These are phyloP conservation scores for Umbelopsis vinacea DNA, from an alignment of 192 early-diverging fungal species.

Conservation along the genomic window DNA sequence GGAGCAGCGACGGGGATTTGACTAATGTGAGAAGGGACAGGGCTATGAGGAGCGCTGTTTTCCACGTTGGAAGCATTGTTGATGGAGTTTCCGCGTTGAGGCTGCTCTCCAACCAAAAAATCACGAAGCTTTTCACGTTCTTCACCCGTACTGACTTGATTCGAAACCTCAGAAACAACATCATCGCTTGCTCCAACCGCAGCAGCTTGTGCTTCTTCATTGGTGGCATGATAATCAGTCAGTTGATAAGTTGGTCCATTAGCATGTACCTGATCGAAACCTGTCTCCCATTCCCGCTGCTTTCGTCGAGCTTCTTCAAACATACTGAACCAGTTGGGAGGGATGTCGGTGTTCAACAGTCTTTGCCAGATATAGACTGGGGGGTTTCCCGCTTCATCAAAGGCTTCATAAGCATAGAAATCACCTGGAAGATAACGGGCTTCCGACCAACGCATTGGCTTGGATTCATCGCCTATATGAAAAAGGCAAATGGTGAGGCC, in stretches of 20 bases:
- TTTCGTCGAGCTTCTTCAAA: conserved; percentile 43
- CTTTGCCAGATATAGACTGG: conserved; percentile 42
- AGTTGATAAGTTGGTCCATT: conserved; percentile 5
- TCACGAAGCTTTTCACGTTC: conserved; percentile 9
- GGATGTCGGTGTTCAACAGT: conserved; percentile 31
- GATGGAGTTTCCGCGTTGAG: not conserved
- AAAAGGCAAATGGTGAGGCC: not conserved
- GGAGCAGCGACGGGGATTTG: conserved; percentile 13
- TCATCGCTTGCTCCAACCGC: not conserved
- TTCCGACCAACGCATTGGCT: conserved; percentile 45
- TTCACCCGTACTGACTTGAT: conserved; percentile 7
- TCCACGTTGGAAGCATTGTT: conserved; percentile 8
- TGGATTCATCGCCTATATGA: conserved; percentile 30
- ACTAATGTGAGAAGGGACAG: conserved; percentile 14
- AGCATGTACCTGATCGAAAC: conserved; percentile 21
- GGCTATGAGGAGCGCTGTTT: conserved; percentile 15
- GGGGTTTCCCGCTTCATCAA: conserved; percentile 43
- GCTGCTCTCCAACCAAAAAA: conserved; percentile 4
- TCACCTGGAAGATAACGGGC: conserved; percentile 45
- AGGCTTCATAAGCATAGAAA: conserved; percentile 41
- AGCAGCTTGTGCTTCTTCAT: not conserved
- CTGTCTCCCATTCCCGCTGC: conserved; percentile 33
- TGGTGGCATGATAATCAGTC: not conserved
- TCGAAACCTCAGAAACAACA: not conserved
- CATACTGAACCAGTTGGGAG: conserved; percentile 40